Percentiles rank a stretch among this genome's conserved stretches.
phyloP scores from a whole-genome alignment of 192 early-diverging fungal genomes.

The Haplosporangium gracile region DNA sequence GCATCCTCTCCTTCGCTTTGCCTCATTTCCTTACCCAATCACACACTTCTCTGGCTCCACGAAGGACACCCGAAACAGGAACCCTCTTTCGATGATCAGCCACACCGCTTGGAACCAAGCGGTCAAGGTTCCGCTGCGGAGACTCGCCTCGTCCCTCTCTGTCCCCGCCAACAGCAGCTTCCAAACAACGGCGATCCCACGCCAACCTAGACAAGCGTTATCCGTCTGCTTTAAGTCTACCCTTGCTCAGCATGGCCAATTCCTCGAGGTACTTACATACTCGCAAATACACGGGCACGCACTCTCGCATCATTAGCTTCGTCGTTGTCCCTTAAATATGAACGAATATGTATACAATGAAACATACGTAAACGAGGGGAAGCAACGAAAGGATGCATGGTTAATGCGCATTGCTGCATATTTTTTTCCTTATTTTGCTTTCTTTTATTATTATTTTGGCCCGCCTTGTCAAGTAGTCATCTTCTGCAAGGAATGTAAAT shows the following conservation, averaged over 20 bases:
- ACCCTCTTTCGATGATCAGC: conserved; percentile 16
- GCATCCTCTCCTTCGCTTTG: not conserved
- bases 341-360: not conserved
- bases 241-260: not conserved
- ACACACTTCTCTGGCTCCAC: not conserved
- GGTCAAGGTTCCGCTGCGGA: conserved; percentile 25
- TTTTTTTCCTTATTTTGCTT: not conserved
- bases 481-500: not conserved
- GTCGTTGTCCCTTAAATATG: not conserved
- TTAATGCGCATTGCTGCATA: not conserved
- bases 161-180: not conserved
- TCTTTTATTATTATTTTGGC: not conserved
- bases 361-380: not conserved
- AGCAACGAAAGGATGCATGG: not conserved
- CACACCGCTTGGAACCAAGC: conserved; percentile 16
- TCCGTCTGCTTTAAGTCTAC: not conserved
- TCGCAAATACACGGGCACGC: not conserved
- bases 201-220: not conserved
- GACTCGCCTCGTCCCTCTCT: conserved; percentile 11
- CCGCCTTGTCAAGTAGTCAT: not conserved
- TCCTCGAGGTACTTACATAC: not conserved
- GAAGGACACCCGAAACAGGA: not conserved
- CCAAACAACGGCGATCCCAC: not conserved
- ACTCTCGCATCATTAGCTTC: not conserved
- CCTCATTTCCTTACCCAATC: too few species aligned